These are phyloP conservation scores for Arabis hirsuta DNA, from an alignment of 345 rosid species.

Conservation along the genomic window DNA sequence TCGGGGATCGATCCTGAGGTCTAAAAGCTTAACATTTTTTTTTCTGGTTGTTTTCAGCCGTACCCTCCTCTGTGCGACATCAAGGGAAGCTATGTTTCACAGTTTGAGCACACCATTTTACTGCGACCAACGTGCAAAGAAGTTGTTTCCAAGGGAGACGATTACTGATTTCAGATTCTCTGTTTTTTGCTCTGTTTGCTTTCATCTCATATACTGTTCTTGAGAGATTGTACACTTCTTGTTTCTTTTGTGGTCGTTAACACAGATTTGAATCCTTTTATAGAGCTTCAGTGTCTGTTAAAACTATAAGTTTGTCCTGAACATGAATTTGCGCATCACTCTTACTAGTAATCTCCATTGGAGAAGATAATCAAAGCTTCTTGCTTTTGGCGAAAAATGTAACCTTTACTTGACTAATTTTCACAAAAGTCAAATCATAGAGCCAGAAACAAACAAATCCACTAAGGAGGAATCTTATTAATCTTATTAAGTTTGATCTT, in stretches of 20 bases:
- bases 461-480: not conserved
- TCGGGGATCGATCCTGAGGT: not conserved
- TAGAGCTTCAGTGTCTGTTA: not conserved
- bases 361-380: not conserved
- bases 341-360: not conserved
- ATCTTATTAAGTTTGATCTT: too few species aligned
- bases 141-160: constrained; percentile 89
- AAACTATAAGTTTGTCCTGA: not conserved
- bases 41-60: constrained; percentile 58
- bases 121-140: constrained; percentile 98
- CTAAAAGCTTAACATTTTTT: not conserved
- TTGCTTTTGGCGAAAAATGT: not conserved
- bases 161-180: constrained; percentile 52
- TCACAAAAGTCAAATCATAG: constrained; percentile 3
- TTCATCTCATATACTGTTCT: constrained; percentile 16
- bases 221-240: constrained; percentile 27
- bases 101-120: constrained; percentile 88
- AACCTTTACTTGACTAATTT: too few species aligned
- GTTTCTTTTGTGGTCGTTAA: constrained; percentile 8
- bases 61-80: constrained; percentile 86
- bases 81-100: constrained; percentile 92
- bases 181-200: constrained; percentile 18
- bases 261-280: constrained; percentile 22
- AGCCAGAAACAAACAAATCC: not conserved
- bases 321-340: constrained; percentile 5